phyloP scores from a whole-genome alignment of 306 rosid species.

The Gillenia trifoliata region DNA sequence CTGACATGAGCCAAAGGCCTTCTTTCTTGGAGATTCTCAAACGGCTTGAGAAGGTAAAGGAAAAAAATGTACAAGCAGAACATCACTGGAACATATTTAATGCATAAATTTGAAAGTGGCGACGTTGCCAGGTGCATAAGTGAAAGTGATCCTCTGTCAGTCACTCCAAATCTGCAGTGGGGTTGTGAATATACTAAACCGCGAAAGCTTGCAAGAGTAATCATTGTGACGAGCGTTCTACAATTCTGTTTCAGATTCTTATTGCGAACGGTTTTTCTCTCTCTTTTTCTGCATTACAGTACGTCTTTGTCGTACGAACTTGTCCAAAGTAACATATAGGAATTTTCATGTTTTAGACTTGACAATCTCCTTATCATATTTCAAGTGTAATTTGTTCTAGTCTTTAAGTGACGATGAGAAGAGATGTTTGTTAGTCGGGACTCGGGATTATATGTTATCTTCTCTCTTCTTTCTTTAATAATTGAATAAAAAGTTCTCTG shows the following conservation, averaged over 20 bases:
- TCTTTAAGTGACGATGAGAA: neutral
- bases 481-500: neutral
- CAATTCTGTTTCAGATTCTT: slow-evolving; percentile 19
- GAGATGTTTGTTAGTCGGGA: neutral
- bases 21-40: slow-evolving; percentile 80
- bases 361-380: neutral
- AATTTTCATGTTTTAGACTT: slow-evolving; percentile 19
- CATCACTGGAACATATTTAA: slow-evolving; percentile 69
- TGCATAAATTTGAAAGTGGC: slow-evolving; percentile 27
- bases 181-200: slow-evolving; percentile 31
- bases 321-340: neutral
- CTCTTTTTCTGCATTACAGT: slow-evolving; percentile 1
- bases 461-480: neutral
- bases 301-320: slow-evolving; percentile 1
- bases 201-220: slow-evolving; percentile 18
- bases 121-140: slow-evolving; percentile 15
- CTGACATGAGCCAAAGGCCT: slow-evolving; percentile 72
- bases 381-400: slow-evolving; percentile 12
- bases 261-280: slow-evolving; percentile 14
- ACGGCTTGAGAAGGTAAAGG: slow-evolving; percentile 73
- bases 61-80: slow-evolving; percentile 49
- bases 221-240: slow-evolving; percentile 15
- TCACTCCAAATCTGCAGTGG: slow-evolving; percentile 18
- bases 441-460: neutral
- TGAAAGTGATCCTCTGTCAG: slow-evolving; percentile 12